Evolutionary conservation across 2,329 filamentous ascomycete species (phyloP), one percentile per base, ranked within the genome.

Genomic region (Coniochaeta sp.): DNA sequence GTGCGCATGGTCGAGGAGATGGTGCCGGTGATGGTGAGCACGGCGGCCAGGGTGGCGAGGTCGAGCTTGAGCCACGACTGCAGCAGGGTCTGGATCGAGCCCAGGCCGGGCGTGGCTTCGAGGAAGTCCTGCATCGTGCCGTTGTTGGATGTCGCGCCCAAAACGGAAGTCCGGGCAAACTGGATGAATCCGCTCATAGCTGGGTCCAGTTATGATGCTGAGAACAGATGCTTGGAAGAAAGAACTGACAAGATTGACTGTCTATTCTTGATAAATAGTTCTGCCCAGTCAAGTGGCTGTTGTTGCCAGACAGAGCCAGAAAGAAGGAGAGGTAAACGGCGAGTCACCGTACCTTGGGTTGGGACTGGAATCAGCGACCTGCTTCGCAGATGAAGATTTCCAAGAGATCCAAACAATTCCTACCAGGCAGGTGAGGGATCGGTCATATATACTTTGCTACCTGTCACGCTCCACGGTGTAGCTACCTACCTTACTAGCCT

Each of bases 11-110:
- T 48, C 13, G 45, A 31, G 2, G 45, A 30, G 28, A 48, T 48
- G 28, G 45, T 48, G n/a, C 45, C 45, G 26, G 45, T 31, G 28
- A 48, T 48, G 45, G 45, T 48, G 16, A 48, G 13, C 24, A 48
- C 45, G 28, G 45, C 45, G 5, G 45, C 45, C n/a, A 48, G 45
- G 4, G 45, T 48, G 3, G 45, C 28, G 5, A 48, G 26, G 26
- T 48, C 45, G 2, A 48, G 28, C n/a, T 31, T 48, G 8, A 48
- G 45, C 45, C 45, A 48, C 30, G 45, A 31, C n/a, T 22, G 26
- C 26, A 48, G 26, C 2, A 48, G 26, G 28, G n/a, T 22, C 13
- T 48, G 45, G 45, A 48, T 26, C 14, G 10, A 48, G 45, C 28
- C 27, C 2, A 48, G 26, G 26, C 45, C 45, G 4, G 38, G 38